Evolutionary conservation across 257 asterid genomes (phyloP), one percentile per base, ranked within the genome.

Genomic region (Fraxinus anomala): DNA sequence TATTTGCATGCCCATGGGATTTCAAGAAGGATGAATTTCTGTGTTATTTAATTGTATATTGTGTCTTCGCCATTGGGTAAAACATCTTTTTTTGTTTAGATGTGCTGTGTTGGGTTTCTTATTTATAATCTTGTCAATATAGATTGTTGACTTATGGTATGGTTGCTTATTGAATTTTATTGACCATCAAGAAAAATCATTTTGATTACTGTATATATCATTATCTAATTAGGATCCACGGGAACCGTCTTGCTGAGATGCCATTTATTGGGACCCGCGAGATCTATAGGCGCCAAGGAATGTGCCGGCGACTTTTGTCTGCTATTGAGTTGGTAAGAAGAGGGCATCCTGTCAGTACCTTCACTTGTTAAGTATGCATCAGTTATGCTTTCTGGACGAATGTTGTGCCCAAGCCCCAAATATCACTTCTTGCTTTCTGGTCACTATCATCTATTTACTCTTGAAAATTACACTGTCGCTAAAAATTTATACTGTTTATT

Each of bases 221-320:
- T 77, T 51, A 70, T 69, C 75, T 73, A 74, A 16, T 56, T 85
- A 92, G 98, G 91, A 86, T 94, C 76, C 98, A 88, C 80, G 99
- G 98, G 63, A 89, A 87, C 40, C 88, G 85, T 81, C 92, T 96
- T 76, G 99, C 97, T 75, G 99, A 96, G 91, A 96, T 96, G 98
- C 99, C 99, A 73, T 96, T 93, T 82, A 92, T 96, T 63, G 99
- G 93, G 70, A 93, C 98, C 33, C 96, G 99, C 72, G 86, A 84
- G 74, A 88, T 89, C 76, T 93, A 93, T 86, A 89, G 99, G 86
- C 97, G 96, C 75, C 99, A 96, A 81, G 99, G 99, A 83, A 93
- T 92, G 97, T 93, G 99, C 85, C 86, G 97, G 17, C 97, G 97
- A 71, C 89, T 96, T 79, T 84, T 96, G 61, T 87, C 92, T 70